Evolutionary conservation across 225 moss, liverwort and hornwort species (phyloP), one percentile per base, ranked within the genome.

Genomic region (Asterella californica): DNA sequence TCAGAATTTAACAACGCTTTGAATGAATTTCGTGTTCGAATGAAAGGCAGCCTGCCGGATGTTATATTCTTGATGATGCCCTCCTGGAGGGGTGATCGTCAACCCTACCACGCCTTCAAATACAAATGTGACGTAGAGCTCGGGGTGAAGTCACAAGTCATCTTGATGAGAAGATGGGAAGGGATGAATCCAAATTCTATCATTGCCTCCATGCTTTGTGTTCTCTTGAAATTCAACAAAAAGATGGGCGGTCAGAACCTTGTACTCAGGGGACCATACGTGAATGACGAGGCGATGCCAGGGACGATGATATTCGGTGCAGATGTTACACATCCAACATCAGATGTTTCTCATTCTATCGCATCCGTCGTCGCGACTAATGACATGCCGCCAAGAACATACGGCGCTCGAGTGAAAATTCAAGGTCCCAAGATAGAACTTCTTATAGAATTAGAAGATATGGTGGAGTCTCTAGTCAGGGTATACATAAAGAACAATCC

Each of bases 281-380:
- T 47, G 6, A 22, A 47, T 45, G 24, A 71, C 4, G 34, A 42
- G 6, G 25, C 9, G 8, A 6, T 71, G 46, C 46, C 70, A 2
- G 47, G 75, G 54, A 60, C 62, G 14, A 76, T 76, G 76, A 62
- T 76, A n/a, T 76, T 76, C 61, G 76, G 76, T 10, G 61, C 42
- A 21, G 76, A 76, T 18, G 76, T 76, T 18, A 61, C 76, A 6
- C 76, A 76, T 25, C 11, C 38, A 7, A 33, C 5, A 22, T 1
- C 37, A 25, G 9, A 24, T n/a, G 21, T 76, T 36, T 5, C 0
- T 17, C 76, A 76, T 10, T 76, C 76, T 38, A 37, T 76, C 42
- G 59, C 76, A 0, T 2, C 60, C 24, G 61, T 76, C 0, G 76
- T 76, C 2, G 76, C 37, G 9, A 76, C 61, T 9, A 61, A 15